A percentile compares a stretch with the other conserved stretches of the same genome.
Evolutionary conservation across 345 rosid genomes (phyloP).

Genomic region (Cardiospermum halicacabum): DNA sequence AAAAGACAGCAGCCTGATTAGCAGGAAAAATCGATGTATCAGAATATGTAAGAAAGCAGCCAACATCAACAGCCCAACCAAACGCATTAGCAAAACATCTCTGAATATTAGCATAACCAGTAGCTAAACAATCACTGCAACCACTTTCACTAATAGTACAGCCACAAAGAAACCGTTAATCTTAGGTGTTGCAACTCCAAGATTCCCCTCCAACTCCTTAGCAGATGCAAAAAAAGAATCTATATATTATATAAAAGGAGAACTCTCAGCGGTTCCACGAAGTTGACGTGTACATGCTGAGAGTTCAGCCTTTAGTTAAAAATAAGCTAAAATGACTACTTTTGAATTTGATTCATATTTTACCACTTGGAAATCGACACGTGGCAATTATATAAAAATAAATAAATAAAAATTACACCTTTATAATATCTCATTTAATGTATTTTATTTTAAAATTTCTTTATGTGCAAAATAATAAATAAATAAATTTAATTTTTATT

Average conservation of each 20-base stretch:
- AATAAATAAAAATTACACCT: no score
- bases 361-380: no score
- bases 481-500: no score
- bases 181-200: constrained; percentile 32
- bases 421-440: no score
- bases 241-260: no score
- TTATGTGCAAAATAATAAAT: no score
- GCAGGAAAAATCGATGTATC: constrained; percentile 30
- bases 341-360: no score
- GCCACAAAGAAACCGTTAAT: constrained; percentile 35
- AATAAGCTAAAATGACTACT: no score
- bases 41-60: constrained; percentile 39
- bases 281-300: constrained; percentile 10
- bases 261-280: background rate
- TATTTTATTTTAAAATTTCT: no score
- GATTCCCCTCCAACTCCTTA: constrained; percentile 18
- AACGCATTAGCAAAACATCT: constrained; percentile 23
- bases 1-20: constrained; percentile 32
- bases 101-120: constrained; percentile 20
- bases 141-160: constrained; percentile 22
- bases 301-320: no score
- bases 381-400: no score
- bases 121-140: constrained; percentile 31
- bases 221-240: no score
- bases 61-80: constrained; percentile 37